Evolutionary conservation across 352 stramenopile genomes (phyloP).

Genomic region (Phytophthora ramorum): DNA sequence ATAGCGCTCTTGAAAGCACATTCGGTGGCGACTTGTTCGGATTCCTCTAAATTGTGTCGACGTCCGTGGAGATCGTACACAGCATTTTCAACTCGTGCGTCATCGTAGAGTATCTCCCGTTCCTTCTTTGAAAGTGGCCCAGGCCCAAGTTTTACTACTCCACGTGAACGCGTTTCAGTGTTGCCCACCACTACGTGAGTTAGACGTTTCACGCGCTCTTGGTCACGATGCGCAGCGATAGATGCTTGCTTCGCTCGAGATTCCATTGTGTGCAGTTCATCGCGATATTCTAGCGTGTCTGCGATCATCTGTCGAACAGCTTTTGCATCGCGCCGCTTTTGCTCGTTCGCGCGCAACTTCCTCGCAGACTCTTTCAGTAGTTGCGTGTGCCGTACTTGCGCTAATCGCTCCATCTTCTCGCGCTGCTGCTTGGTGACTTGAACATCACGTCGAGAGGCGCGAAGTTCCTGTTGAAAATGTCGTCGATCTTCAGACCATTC

Average conservation of each 20-base stretch:
- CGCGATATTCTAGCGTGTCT: constrained; percentile 68
- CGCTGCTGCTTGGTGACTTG: constrained; percentile 42
- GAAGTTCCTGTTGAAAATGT: constrained; percentile 49
- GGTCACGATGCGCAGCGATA: constrained; percentile 52
- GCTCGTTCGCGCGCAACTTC: constrained; percentile 23
- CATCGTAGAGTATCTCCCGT: constrained; percentile 32
- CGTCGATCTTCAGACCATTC: constrained; percentile 55
- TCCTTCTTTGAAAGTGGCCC: constrained; percentile 58
- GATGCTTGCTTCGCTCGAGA: constrained; percentile 49
- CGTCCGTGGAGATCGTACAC: constrained; percentile 77
- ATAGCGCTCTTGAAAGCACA: constrained; percentile 57
- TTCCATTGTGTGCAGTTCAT: constrained; percentile 45
- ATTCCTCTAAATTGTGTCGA: constrained; percentile 40
- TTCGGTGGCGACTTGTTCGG: constrained; percentile 31
- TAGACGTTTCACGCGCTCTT: constrained; percentile 46
- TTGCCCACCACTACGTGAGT: constrained; percentile 41
- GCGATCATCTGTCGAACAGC: constrained; percentile 53
- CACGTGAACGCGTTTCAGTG: constrained; percentile 39
- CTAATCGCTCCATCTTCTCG: constrained; percentile 47
- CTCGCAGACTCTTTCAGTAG: constrained; percentile 33
- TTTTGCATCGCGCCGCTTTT: constrained; percentile 51
- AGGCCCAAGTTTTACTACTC: constrained; percentile 41
- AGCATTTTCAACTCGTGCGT: constrained; percentile 15
- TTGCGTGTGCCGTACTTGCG: constrained; percentile 47
- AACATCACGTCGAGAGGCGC: constrained; percentile 52